A percentile compares a stretch with the other conserved stretches of the same genome.
Conservation (phyloP, 2,329 filamentous ascomycete genomes). For the Mariannaea elegans region DNA sequence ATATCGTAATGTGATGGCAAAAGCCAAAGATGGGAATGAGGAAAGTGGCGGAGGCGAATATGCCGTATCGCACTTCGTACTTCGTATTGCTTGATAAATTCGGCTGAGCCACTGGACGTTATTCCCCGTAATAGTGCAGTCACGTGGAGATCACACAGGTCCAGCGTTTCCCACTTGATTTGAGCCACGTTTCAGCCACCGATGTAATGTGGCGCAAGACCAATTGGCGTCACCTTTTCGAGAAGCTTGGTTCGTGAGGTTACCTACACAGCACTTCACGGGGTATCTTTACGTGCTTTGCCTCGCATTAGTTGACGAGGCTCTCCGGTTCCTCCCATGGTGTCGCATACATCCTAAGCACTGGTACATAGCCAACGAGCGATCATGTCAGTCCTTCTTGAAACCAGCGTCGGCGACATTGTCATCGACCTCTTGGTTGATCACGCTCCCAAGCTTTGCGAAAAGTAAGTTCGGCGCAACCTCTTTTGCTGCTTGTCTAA, state of each 20-base stretch:
- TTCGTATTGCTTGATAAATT: too few species aligned
- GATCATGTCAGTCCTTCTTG: conserved; percentile 88
- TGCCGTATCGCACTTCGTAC: too few species aligned
- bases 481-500: conserved; percentile 21
- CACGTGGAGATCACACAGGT: too few species aligned
- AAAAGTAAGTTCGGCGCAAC: conserved; percentile 79
- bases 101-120: too few species aligned
- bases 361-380: too few species aligned
- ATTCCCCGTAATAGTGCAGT: too few species aligned
- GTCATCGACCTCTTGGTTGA: conserved; percentile 93
- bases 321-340: background rate
- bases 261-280: conserved; percentile 6
- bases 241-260: background rate
- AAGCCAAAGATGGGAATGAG: too few species aligned
- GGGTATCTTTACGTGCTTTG: conserved; percentile 1
- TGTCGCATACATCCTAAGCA: conserved; percentile 1
- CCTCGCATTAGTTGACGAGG: background rate
- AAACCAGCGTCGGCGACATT: conserved; percentile 92
- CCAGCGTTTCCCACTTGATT: too few species aligned
- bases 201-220: conserved; percentile 2
- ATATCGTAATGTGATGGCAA: too few species aligned
- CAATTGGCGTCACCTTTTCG: conserved; percentile 11
- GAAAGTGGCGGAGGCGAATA: too few species aligned
- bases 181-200: conserved; percentile 10
- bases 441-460: conserved; percentile 88